Percentiles rank a stretch among this genome's conserved stretches.
Evolutionary conservation across 2,329 filamentous ascomycete genomes (phyloP).

Genomic region (Fusarium caatingaense): DNA sequence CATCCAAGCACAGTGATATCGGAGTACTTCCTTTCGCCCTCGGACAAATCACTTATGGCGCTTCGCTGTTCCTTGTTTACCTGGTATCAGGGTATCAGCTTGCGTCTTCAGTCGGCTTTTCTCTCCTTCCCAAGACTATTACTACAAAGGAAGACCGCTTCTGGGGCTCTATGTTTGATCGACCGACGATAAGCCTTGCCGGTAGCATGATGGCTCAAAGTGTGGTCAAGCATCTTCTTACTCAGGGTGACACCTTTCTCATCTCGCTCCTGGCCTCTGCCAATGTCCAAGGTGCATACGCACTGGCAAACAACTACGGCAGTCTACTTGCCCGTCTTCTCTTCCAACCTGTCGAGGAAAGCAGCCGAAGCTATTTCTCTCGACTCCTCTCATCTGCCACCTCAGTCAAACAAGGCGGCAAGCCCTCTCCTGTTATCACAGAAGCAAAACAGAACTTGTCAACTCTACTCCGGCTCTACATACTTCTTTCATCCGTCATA

Average conservation of each 20-base stretch:
- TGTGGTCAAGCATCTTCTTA: constrained; percentile 90
- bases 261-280: constrained; percentile 82
- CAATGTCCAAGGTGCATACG: constrained; percentile 88
- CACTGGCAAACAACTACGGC: constrained; percentile 93
- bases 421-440: constrained; percentile 47
- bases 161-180: constrained; percentile 72
- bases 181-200: constrained; percentile 76
- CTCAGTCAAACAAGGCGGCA: constrained; percentile 26
- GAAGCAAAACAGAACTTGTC: constrained; percentile 66
- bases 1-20: constrained; percentile 63
- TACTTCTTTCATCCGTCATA: constrained; percentile 76
- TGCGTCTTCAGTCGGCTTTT: constrained; percentile 71
- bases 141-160: constrained; percentile 53
- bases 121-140: constrained; percentile 67
- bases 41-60: constrained; percentile 83
- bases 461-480: constrained; percentile 77
- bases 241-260: constrained; percentile 92
- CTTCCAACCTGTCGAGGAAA: constrained; percentile 96
- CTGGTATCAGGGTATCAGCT: constrained; percentile 67
- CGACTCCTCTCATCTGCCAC: constrained; percentile 69
- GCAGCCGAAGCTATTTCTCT: constrained; percentile 88
- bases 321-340: constrained; percentile 87
- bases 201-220: constrained; percentile 89
- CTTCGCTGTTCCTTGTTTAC: constrained; percentile 77
- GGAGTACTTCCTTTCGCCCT: constrained; percentile 90